Conservation (phyloP, 2,329 filamentous ascomycete species). For the Ceratocystis eucalypticola region DNA sequence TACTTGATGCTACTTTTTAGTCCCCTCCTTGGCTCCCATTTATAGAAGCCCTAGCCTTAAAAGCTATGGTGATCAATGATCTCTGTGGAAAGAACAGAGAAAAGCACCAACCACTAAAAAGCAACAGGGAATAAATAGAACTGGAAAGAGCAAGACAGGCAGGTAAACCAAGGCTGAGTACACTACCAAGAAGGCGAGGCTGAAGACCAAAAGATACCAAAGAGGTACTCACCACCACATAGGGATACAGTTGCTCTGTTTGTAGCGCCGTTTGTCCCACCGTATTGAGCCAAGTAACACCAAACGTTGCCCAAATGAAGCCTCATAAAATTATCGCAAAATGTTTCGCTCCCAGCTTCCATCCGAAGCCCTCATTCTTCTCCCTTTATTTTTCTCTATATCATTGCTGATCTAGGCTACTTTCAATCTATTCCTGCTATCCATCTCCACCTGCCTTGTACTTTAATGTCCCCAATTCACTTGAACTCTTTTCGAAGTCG, state of each 20-base stretch:
- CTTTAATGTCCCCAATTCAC: background rate
- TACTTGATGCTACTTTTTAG: too few relatives aligned
- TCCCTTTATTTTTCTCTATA: background rate
- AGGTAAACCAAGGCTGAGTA: too few relatives aligned
- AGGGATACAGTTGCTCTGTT: background rate
- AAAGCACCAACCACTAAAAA: too few relatives aligned
- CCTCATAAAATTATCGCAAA: background rate
- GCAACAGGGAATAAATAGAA: too few relatives aligned
- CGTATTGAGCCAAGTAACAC: background rate
- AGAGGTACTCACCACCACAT: too few relatives aligned
- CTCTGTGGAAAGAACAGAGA: too few relatives aligned
- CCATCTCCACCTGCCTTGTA: background rate
- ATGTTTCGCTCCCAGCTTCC: background rate
- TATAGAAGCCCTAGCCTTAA: background rate
- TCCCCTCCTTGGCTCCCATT: background rate
- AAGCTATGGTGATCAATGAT: background rate
- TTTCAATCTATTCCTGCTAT: background rate
- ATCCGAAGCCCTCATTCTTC: background rate
- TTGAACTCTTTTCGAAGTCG: too few relatives aligned
- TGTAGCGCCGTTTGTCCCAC: background rate
- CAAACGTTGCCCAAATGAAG: background rate
- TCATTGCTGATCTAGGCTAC: background rate
- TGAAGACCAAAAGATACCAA: too few relatives aligned
- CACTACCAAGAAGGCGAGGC: too few relatives aligned
- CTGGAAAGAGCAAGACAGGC: too few relatives aligned